phyloP scores from a whole-genome alignment of 129 eudicot genomes.

The Gnaphalium uliginosum region DNA sequence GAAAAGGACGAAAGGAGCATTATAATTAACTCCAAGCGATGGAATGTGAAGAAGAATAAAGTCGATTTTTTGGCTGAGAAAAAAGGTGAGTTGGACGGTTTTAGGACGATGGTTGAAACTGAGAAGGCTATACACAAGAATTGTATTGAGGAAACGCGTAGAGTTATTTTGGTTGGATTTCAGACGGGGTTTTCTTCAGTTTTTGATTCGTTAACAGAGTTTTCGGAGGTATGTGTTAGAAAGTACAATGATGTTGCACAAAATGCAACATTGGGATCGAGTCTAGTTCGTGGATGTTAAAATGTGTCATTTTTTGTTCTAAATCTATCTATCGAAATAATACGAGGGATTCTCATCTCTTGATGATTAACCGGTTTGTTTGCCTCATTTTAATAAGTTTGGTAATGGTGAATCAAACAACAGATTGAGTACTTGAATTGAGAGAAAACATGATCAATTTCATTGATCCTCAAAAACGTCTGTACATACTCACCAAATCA shows the following conservation, averaged over 20 bases:
- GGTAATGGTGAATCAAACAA: too few species aligned
- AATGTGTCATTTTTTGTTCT: constrained; percentile 10
- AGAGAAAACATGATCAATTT: too few species aligned
- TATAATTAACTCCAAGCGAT: constrained; percentile 16
- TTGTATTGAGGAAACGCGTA: constrained; percentile 35
- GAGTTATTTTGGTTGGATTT: constrained; percentile 40
- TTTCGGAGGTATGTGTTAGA: constrained; percentile 42
- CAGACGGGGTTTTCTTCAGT: constrained; percentile 50
- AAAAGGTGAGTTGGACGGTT: constrained; percentile 31
- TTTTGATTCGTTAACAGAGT: constrained; percentile 48
- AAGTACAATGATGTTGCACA: constrained; percentile 40
- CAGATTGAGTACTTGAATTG: too few species aligned
- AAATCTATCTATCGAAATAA: constrained; percentile 17
- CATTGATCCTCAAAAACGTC: too few species aligned
- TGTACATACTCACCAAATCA: too few species aligned
- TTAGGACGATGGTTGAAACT: constrained; percentile 31
- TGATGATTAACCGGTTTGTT: background rate
- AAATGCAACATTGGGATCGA: constrained; percentile 15
- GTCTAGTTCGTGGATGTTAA: constrained; percentile 7
- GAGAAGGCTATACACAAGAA: constrained; percentile 48
- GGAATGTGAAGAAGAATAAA: constrained; percentile 27
- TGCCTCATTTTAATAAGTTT: background rate
- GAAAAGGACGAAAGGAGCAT: constrained; percentile 39
- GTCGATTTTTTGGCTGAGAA: constrained; percentile 36
- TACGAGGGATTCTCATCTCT: background rate